These are phyloP conservation scores for Inga laurina DNA, from an alignment of 306 rosid genomes.

Conservation along the genomic window DNA sequence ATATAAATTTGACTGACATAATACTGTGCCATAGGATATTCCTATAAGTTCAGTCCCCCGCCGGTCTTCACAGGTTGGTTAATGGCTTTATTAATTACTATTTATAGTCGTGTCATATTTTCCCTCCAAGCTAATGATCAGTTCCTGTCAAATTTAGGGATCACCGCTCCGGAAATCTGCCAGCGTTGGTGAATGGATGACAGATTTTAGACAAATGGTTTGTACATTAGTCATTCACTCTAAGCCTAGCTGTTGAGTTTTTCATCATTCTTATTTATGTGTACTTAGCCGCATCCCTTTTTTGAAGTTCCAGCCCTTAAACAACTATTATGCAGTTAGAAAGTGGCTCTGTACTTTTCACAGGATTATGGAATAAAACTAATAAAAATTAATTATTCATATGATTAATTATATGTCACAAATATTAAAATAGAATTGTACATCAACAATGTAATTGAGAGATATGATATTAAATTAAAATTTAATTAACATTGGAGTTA, in stretches of 20 bases:
- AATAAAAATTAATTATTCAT: background rate
- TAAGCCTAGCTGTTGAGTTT: slow-evolving; percentile 9
- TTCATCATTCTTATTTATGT: background rate
- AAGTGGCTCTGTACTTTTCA: background rate
- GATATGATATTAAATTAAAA: background rate
- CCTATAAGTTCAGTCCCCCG: slow-evolving; percentile 88
- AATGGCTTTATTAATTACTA: slow-evolving; percentile 29
- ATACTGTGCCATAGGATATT: slow-evolving; percentile 71
- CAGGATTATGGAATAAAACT: background rate
- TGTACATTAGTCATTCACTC: slow-evolving; percentile 28
- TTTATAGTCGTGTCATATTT: slow-evolving; percentile 12
- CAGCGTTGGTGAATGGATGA: slow-evolving; percentile 93
- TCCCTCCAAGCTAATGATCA: slow-evolving; percentile 33
- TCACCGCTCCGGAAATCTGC: slow-evolving; percentile 91
- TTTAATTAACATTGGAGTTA: background rate
- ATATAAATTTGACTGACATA: slow-evolving; percentile 48
- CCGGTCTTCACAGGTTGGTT: slow-evolving; percentile 85
- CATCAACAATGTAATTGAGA: background rate
- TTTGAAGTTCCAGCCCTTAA: background rate
- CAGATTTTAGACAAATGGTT: slow-evolving; percentile 84
- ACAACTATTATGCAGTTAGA: background rate
- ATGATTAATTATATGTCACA: background rate
- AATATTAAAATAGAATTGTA: background rate
- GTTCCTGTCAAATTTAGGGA: slow-evolving; percentile 55
- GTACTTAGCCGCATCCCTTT: background rate